phyloP scores from a whole-genome alignment of 305 asterid genomes.

The Fraxinus dipetala region DNA sequence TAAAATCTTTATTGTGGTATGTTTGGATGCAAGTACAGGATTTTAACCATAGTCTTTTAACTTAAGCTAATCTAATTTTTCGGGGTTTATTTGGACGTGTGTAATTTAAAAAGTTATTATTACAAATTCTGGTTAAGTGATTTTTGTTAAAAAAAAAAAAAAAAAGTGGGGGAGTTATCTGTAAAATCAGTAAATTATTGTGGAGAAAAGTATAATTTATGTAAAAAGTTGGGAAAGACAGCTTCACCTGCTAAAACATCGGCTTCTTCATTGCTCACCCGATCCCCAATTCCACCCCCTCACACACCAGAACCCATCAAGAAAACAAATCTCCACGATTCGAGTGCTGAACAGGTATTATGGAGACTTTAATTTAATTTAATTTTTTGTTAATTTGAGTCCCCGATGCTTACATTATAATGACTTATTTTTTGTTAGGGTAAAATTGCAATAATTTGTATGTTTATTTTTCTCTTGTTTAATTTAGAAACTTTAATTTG shows the following conservation, averaged over 20 bases:
- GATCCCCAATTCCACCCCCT: not conserved
- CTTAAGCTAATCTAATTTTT: not conserved
- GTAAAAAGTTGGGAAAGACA: not conserved
- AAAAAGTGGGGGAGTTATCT: not conserved
- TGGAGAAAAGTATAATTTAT: not conserved
- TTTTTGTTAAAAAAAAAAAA: too few species aligned
- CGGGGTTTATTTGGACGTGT: not conserved
- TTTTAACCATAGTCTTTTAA: not conserved
- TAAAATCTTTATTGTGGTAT: not conserved
- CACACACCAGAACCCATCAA: not conserved
- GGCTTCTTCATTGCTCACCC: not conserved
- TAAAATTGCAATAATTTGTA: not conserved
- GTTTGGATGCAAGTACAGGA: not conserved
- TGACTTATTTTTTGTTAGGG: not conserved
- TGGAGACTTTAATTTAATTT: not conserved
- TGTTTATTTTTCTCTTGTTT: not conserved
- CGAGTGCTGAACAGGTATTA: not conserved
- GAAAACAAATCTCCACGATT: not conserved
- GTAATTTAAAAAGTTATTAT: not conserved
- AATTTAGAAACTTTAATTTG: not conserved
- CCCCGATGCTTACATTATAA: not conserved
- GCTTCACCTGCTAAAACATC: not conserved
- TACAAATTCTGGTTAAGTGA: not conserved
- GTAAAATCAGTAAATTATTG: not conserved
- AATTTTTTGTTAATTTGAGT: not conserved